A percentile compares a stretch with the other conserved stretches of the same genome.
Evolutionary conservation across 768 basidiomycete species (phyloP).

Genomic region (Lactarius deliciosus): DNA sequence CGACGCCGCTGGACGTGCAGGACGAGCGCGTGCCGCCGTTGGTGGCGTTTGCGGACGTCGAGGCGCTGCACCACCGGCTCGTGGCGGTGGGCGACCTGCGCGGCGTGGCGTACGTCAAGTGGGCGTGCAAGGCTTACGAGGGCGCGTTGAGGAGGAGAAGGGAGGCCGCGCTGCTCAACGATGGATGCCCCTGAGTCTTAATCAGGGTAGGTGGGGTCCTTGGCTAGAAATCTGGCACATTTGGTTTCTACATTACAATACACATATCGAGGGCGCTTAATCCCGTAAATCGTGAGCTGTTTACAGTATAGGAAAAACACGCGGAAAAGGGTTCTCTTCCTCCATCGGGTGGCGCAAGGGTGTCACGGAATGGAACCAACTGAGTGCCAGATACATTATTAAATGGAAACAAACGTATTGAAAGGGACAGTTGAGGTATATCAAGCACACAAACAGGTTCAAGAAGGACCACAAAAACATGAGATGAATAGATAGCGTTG

Average conservation of each 20-base stretch:
- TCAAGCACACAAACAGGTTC: slow-evolving; percentile 21
- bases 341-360: slow-evolving; percentile 15
- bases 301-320: neutral
- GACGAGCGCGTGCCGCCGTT: slow-evolving; percentile 84
- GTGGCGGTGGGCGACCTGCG: slow-evolving; percentile 41
- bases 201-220: neutral
- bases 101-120: slow-evolving; percentile 69
- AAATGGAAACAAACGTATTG: slow-evolving; percentile 10
- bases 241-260: slow-evolving; percentile 11
- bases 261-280: slow-evolving; percentile 19
- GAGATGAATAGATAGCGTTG: slow-evolving; percentile 11
- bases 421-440: slow-evolving; percentile 17
- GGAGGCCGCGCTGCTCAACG: slow-evolving; percentile 35
- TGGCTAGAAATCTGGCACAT: slow-evolving; percentile 1
- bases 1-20: slow-evolving; percentile 53
- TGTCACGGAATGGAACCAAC: slow-evolving; percentile 20
- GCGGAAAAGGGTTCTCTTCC: slow-evolving; percentile 1
- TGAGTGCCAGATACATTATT: slow-evolving; percentile 14
- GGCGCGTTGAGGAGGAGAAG: slow-evolving; percentile 63
- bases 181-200: neutral
- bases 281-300: slow-evolving; percentile 6
- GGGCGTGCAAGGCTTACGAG: slow-evolving; percentile 70
- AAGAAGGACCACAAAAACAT: slow-evolving; percentile 8
- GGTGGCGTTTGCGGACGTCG: slow-evolving; percentile 73
- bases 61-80: slow-evolving; percentile 72